Base-by-base conservation (phyloP, 2,329 filamentous ascomycete species). In the Fusarium citri region DNA sequence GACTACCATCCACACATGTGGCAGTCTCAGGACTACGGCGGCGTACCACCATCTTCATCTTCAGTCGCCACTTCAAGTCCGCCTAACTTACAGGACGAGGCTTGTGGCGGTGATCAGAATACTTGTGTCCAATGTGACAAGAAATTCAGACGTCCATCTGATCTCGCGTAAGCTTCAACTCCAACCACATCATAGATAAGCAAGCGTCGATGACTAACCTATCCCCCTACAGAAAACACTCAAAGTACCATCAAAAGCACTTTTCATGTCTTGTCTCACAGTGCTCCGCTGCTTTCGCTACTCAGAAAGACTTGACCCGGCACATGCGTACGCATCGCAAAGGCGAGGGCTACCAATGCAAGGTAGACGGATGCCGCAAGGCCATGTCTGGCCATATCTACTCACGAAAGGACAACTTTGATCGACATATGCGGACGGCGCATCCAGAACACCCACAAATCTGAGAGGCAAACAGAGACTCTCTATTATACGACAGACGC, bases 231-330 rank as follows among this genome's bases (percentile, higher is more conserved):
- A 75, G 73, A 15, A 75, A 75, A 53, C 73, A 76, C 48, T 72
- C 75, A 64, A 75, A 75, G 56, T 75, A 75, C 48, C 73, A 75
- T 60, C 71, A 76, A 59, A 75, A 75, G 58, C 72, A 73, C 66
- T 75, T 73, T 43, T 69, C 72, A 23, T 75, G 73, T 62, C 72
- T 75, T 18, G 72, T 66, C 41, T 64, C 66, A 2, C 72, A 69
- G 15, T 75, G 73, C 28, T 69, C 73, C 30, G 73, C 73, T 45
- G 72, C 72, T 11, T 75, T 75, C 37, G 72, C 73, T 45, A 75
- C 73, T 11, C 73, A 75, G 50, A 75, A 75, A 30, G 73, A 75
- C 46, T 50, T 75, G 25, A 72, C 71, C 31, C 63, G 73, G 18
- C 73, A 75, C 56, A 72, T 68, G 55, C 69, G 71, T 8, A 75